A percentile compares a stretch with the other conserved stretches of the same genome.
Conservation (phyloP, 345 rosid species). For the Combretum micranthum region DNA sequence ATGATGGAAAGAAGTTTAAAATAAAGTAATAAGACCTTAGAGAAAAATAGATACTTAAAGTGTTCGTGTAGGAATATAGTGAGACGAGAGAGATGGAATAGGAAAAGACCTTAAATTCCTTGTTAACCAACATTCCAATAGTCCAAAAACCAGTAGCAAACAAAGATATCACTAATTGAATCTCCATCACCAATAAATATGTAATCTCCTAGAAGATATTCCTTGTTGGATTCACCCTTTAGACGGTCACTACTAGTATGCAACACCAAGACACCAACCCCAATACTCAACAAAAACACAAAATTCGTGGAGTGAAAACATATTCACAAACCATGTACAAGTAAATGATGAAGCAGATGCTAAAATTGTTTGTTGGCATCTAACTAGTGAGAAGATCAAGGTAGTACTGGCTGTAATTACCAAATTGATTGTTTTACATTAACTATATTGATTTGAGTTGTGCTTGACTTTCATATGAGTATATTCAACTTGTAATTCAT, state of each 20-base stretch:
- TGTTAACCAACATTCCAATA: slow-evolving; percentile 55
- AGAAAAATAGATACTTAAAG: neutral
- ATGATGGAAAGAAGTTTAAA: neutral
- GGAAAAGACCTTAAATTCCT: slow-evolving; percentile 56
- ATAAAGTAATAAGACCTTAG: neutral
- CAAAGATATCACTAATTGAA: slow-evolving; percentile 52
- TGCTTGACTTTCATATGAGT: no score
- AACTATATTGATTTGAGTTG: no score
- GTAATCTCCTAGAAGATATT: slow-evolving; percentile 43
- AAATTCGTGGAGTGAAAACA: slow-evolving; percentile 52
- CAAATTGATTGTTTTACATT: no score
- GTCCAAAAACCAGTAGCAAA: slow-evolving; percentile 52
- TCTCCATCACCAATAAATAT: slow-evolving; percentile 61
- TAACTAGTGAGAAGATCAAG: no score
- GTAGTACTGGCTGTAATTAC: no score
- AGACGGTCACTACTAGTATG: slow-evolving; percentile 51
- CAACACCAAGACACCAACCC: slow-evolving; percentile 61
- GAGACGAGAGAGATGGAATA: neutral
- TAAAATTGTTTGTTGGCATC: no score
- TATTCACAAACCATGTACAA: no score
- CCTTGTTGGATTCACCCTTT: slow-evolving; percentile 22
- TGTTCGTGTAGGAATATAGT: neutral
- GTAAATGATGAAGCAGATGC: no score
- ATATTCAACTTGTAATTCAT: no score
- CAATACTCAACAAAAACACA: slow-evolving; percentile 52